A percentile compares a stretch with the other conserved stretches of the same genome.
Conservation (phyloP, 2,329 filamentous ascomycete genomes). For the Paraphoma sp. region DNA sequence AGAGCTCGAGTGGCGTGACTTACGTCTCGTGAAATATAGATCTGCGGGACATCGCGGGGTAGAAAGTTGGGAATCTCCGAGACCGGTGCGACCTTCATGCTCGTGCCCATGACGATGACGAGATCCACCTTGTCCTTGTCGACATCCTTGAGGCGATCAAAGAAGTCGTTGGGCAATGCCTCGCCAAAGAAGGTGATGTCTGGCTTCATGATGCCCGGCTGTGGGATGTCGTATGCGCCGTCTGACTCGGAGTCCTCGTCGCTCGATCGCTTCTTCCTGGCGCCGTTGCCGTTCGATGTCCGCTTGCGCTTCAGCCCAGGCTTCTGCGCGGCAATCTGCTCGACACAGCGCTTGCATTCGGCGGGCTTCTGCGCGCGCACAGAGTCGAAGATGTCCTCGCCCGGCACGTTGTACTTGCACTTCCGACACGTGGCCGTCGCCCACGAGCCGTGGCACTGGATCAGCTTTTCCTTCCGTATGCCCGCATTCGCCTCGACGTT, state of each 20-base stretch:
- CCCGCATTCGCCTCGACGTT: constrained; percentile 91
- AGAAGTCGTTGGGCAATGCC: constrained; percentile 83
- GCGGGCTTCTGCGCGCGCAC: constrained; percentile 80
- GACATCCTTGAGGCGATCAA: constrained; percentile 77
- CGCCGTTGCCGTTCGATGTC: constrained; percentile 52
- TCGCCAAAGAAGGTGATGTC: constrained; percentile 99
- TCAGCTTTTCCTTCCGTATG: constrained; percentile 78
- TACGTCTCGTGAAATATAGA: constrained; percentile 83
- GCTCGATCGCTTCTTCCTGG: constrained; percentile 57
- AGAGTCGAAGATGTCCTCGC: constrained; percentile 79
- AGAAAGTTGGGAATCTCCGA: constrained; percentile 86
- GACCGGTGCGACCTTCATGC: constrained; percentile 93
- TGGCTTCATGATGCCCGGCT: constrained; percentile 86
- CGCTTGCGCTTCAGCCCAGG: constrained; percentile 61
- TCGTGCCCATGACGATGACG: constrained; percentile 94
- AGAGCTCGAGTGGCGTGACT: constrained; percentile 27
- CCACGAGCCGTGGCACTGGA: constrained; percentile 97
- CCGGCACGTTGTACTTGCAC: constrained; percentile 76
- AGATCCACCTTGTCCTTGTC: constrained; percentile 84
- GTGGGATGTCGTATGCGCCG: constrained; percentile 69
- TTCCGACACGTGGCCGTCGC: constrained; percentile 88
- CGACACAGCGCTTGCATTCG: constrained; percentile 74
- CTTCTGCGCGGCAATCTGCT: constrained; percentile 58
- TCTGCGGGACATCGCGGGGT: constrained; percentile 81
- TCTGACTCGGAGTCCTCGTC: constrained; percentile 62